Evolutionary conservation across 2,329 filamentous ascomycete species (phyloP).

Genomic region (Curvularia eragrostidis): DNA sequence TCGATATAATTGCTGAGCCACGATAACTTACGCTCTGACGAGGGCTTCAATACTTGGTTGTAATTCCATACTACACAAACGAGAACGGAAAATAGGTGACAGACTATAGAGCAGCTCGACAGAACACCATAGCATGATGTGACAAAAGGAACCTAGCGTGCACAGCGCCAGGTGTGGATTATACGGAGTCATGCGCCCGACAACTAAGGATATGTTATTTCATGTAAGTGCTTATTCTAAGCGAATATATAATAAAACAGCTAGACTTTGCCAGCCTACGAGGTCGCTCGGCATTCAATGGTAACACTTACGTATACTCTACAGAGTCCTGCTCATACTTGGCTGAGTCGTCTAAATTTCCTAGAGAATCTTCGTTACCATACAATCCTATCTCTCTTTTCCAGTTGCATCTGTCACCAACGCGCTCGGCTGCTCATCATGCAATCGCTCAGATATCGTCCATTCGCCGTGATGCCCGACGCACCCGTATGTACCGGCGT

Average conservation of each 20-base stretch:
- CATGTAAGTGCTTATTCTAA: too few species aligned
- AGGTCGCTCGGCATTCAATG: too few species aligned
- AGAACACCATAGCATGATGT: too few species aligned
- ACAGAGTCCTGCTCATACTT: constrained; percentile 14
- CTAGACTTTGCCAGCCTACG: not conserved
- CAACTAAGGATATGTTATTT: too few species aligned
- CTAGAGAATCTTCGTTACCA: constrained; percentile 46
- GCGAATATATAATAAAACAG: not conserved
- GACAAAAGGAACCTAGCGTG: too few species aligned
- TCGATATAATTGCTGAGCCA: too few species aligned
- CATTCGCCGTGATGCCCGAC: constrained; percentile 34
- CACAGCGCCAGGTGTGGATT: too few species aligned
- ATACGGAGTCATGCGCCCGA: too few species aligned
- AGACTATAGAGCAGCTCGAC: too few species aligned
- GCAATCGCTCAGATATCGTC: constrained; percentile 46
- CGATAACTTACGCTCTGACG: not conserved
- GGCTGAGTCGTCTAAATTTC: constrained; percentile 45
- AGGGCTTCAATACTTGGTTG: not conserved
- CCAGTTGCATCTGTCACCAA: constrained; percentile 46
- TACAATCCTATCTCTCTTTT: constrained; percentile 35
- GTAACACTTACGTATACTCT: not conserved
- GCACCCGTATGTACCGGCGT: constrained; percentile 47
- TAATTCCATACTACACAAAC: not conserved
- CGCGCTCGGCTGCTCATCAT: constrained; percentile 29
- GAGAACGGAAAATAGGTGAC: too few species aligned